Conservation (phyloP, 345 rosid genomes). For the Cardiospermum halicacabum region DNA sequence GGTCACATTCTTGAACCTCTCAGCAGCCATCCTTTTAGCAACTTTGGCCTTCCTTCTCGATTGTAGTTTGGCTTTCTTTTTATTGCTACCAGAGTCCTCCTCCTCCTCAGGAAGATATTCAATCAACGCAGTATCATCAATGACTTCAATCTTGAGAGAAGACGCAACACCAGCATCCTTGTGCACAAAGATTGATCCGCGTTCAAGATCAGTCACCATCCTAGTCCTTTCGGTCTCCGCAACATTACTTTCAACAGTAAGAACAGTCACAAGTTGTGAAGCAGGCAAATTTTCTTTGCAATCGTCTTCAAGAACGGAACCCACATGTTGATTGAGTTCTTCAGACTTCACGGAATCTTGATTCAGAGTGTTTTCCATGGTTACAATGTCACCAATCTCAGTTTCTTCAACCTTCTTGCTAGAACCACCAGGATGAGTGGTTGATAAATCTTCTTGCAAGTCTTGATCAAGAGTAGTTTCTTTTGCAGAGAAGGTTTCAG, state of each 20-base stretch:
- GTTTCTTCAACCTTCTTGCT: conserved; percentile 12
- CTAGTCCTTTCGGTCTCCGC: conserved; percentile 62
- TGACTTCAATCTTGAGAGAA: conserved; percentile 52
- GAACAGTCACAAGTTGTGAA: conserved; percentile 2
- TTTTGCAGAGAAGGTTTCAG: conserved; percentile 7
- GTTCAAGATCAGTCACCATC: conserved; percentile 51
- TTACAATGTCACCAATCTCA: conserved; percentile 12
- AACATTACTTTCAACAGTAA: conserved; percentile 11
- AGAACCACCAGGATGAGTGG: conserved; percentile 9
- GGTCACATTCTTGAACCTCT: conserved; percentile 13
- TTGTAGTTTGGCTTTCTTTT: conserved; percentile 39
- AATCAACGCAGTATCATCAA: conserved; percentile 76
- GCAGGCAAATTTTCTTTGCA: conserved; percentile 16
- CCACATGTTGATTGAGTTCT: conserved; percentile 9
- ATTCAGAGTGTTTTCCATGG: conserved; percentile 6
- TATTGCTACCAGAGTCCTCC: conserved; percentile 32
- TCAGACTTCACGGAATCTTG: conserved; percentile 14
- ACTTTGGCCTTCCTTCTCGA: conserved; percentile 39
- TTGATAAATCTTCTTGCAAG: conserved; percentile 13
- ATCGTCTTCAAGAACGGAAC: conserved; percentile 5
- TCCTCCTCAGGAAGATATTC: conserved; percentile 34
- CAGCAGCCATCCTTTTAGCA: conserved; percentile 14
- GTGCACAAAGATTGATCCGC: conserved; percentile 31
- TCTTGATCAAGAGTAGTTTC: conserved; percentile 11
- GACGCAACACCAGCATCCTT: conserved; percentile 26